Evolutionary conservation across 495 filamentous ascomycete genomes (phyloP).

Genomic region (Choiromyces venosus): DNA sequence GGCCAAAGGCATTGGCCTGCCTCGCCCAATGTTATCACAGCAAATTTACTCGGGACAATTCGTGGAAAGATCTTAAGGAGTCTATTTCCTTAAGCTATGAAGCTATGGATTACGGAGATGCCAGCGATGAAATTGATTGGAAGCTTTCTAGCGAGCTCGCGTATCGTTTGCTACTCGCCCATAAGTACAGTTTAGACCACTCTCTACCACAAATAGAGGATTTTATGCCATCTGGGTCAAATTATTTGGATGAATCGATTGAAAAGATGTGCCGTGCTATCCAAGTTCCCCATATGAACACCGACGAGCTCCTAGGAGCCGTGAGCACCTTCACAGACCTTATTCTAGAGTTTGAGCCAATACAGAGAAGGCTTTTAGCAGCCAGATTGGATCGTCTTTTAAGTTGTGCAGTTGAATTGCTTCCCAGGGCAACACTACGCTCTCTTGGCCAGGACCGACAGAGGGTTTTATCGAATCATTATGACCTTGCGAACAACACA

Average conservation of each 20-base stretch:
- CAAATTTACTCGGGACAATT: not conserved
- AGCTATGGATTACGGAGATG: not conserved
- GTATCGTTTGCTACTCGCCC: not conserved
- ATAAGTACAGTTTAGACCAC: not conserved
- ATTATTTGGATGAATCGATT: not conserved
- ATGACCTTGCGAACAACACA: conserved; percentile 32
- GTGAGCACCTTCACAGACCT: not conserved
- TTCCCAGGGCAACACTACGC: not conserved
- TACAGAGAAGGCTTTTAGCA: not conserved
- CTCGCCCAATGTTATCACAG: not conserved
- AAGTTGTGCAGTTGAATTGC: not conserved
- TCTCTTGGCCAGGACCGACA: conserved; percentile 31
- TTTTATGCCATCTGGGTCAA: not conserved
- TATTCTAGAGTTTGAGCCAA: not conserved
- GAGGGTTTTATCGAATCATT: conserved; percentile 21
- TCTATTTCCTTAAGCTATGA: not conserved
- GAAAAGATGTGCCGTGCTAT: not conserved
- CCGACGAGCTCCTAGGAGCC: not conserved
- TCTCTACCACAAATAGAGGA: not conserved
- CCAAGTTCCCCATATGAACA: not conserved
- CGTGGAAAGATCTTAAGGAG: not conserved
- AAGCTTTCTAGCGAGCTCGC: not conserved
- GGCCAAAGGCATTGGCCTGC: not conserved
- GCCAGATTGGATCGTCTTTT: not conserved
- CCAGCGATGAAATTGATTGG: not conserved